Evolutionary conservation across 768 basidiomycete genomes (phyloP).

Genomic region (Amanita muscaria): DNA sequence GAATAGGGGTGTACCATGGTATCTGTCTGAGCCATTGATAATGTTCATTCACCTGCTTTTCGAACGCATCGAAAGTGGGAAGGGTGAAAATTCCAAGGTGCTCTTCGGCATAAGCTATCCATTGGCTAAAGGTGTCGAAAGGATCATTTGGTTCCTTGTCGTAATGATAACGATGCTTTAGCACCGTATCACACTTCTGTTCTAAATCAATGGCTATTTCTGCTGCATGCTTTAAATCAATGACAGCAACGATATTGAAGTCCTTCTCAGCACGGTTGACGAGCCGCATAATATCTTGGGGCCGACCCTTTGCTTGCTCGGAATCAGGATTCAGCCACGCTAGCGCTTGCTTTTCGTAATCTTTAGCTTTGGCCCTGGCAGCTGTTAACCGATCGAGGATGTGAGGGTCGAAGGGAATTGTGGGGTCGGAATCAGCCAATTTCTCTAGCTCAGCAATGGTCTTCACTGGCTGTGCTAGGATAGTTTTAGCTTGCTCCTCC

Average conservation of each 20-base stretch:
- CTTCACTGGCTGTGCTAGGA: conserved; percentile 63
- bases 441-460: conserved; percentile 71
- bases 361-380: conserved; percentile 60
- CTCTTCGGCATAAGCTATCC: conserved; percentile 63
- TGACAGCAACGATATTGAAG: conserved; percentile 58
- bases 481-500: conserved; percentile 59
- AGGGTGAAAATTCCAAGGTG: conserved; percentile 68
- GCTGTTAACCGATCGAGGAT: conserved; percentile 59
- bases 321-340: conserved; percentile 57
- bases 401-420: conserved; percentile 61
- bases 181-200: conserved; percentile 61
- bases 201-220: conserved; percentile 77
- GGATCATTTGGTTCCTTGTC: conserved; percentile 42
- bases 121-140: conserved; percentile 64
- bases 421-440: conserved; percentile 54
- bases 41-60: conserved; percentile 58
- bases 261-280: conserved; percentile 69
- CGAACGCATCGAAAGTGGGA: conserved; percentile 64
- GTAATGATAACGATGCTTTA: conserved; percentile 39
- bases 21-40: conserved; percentile 64
- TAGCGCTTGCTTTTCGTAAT: conserved; percentile 72
- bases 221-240: conserved; percentile 58
- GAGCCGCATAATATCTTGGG: conserved; percentile 61
- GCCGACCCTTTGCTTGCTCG: conserved; percentile 47
- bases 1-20: conserved; percentile 73